phyloP scores from a whole-genome alignment of 495 filamentous ascomycete genomes.

The Filosporella fistucella region DNA sequence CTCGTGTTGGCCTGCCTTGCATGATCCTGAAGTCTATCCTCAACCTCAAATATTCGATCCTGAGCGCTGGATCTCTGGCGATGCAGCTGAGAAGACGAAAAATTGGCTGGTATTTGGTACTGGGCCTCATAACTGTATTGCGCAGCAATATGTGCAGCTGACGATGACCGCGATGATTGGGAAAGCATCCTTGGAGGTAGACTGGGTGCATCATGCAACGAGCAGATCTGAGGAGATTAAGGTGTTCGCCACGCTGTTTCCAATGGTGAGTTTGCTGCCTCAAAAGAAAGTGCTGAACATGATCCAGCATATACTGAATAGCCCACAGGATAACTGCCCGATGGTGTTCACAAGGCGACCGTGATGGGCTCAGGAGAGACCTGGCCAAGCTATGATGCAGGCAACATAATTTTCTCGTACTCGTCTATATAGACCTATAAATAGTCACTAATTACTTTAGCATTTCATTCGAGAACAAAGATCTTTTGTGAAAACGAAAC shows the following conservation, averaged over 20 bases:
- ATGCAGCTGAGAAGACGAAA: constrained; percentile 80
- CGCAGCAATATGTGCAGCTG: constrained; percentile 83
- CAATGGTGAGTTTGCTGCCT: constrained; percentile 62
- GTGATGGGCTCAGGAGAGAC: no score
- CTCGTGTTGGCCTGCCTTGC: constrained; percentile 85
- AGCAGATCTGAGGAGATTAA: constrained; percentile 85
- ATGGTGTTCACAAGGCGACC: neutral
- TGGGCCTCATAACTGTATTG: constrained; percentile 93
- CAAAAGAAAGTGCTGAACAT: neutral
- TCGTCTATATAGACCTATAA: no score
- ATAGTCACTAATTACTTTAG: no score
- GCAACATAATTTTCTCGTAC: no score
- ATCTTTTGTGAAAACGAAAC: no score
- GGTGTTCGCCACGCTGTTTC: constrained; percentile 98
- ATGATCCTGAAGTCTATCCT: constrained; percentile 89
- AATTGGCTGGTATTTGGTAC: constrained; percentile 97
- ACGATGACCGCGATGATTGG: constrained; percentile 90
- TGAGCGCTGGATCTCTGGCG: constrained; percentile 87
- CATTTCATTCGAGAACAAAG: no score
- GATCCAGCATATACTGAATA: neutral
- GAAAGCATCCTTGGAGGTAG: constrained; percentile 80
- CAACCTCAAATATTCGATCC: constrained; percentile 86
- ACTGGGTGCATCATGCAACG: constrained; percentile 88
- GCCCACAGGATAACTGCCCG: neutral
- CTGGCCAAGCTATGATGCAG: no score